Percentiles rank a stretch among this genome's conserved stretches.
These are phyloP conservation scores for Dichotomopilus funicola DNA, from an alignment of 2,329 filamentous ascomycete genomes.

Conservation along the genomic window DNA sequence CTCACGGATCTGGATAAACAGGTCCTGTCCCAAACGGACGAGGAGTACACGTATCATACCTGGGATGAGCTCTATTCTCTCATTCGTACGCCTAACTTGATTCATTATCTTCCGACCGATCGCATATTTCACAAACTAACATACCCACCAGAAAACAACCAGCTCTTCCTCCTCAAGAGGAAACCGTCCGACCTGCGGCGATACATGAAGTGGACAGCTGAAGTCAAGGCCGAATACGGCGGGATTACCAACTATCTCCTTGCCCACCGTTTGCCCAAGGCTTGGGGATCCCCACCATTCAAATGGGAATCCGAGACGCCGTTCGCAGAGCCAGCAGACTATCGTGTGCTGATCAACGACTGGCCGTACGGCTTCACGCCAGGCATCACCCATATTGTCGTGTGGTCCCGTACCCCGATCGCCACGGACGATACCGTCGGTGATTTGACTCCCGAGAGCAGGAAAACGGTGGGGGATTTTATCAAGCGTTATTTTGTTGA, in stretches of 20 bases:
- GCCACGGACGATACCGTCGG: slow-evolving; percentile 62
- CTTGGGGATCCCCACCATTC: slow-evolving; percentile 60
- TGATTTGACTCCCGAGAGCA: slow-evolving; percentile 63
- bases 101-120: slow-evolving; percentile 1
- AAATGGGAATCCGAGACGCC: slow-evolving; percentile 43
- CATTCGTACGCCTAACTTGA: slow-evolving; percentile 43
- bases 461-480: slow-evolving; percentile 59
- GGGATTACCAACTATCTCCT: slow-evolving; percentile 75
- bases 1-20: slow-evolving; percentile 52
- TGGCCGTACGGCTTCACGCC: slow-evolving; percentile 79
- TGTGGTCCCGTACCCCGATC: slow-evolving; percentile 83
- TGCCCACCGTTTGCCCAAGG: slow-evolving; percentile 57
- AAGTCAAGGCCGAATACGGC: slow-evolving; percentile 66
- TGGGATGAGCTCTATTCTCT: slow-evolving; percentile 69
- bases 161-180: slow-evolving; percentile 69
- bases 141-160: slow-evolving; percentile 40
- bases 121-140: slow-evolving; percentile 2
- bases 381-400: slow-evolving; percentile 71
- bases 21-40: slow-evolving; percentile 58
- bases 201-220: slow-evolving; percentile 71
- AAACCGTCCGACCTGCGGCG: slow-evolving; percentile 71
- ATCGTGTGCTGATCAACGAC: slow-evolving; percentile 75
- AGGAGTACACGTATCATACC: slow-evolving; percentile 60
- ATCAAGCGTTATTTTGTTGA: slow-evolving; percentile 62
- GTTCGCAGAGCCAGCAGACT: slow-evolving; percentile 50